Conservation (phyloP, 805 yeast genomes). For the Metschnikowia corniflorae region DNA sequence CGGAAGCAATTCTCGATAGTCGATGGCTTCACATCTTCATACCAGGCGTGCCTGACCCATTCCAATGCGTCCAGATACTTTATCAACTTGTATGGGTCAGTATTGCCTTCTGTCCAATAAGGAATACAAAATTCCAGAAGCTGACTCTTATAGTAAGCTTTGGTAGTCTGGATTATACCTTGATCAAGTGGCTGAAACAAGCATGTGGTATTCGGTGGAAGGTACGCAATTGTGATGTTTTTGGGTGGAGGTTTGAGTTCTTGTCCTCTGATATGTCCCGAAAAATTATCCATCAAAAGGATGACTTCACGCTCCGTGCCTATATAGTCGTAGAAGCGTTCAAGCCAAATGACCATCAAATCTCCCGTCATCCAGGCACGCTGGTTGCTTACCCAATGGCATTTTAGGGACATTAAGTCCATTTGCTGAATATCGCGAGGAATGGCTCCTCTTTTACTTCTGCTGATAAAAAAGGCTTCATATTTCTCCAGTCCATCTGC, state of each 20-base stretch:
- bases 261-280: not conserved
- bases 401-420: not conserved
- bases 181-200: conserved; percentile 3
- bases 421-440: not conserved
- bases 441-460: not conserved
- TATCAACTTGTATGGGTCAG: not conserved
- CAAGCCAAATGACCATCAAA: conserved; percentile 1
- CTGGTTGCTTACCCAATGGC: not conserved
- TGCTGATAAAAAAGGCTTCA: conserved; percentile 1
- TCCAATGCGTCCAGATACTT: not conserved
- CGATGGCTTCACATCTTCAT: not conserved
- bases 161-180: not conserved
- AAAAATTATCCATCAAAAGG: conserved; percentile 2
- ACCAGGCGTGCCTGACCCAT: conserved; percentile 1
- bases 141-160: not conserved
- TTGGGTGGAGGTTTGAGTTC: not conserved
- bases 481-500: conserved; percentile 2
- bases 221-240: not conserved
- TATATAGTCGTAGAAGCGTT: not conserved
- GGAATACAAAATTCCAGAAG: not conserved
- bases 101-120: not conserved
- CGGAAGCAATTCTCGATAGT: not conserved
- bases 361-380: conserved; percentile 2
- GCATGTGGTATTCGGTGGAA: conserved; percentile 1
- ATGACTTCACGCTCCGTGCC: not conserved